Evolutionary conservation across 2,329 filamentous ascomycete genomes (phyloP), one percentile per base, ranked within the genome.

Genomic region (Incumbomyces lentus): DNA sequence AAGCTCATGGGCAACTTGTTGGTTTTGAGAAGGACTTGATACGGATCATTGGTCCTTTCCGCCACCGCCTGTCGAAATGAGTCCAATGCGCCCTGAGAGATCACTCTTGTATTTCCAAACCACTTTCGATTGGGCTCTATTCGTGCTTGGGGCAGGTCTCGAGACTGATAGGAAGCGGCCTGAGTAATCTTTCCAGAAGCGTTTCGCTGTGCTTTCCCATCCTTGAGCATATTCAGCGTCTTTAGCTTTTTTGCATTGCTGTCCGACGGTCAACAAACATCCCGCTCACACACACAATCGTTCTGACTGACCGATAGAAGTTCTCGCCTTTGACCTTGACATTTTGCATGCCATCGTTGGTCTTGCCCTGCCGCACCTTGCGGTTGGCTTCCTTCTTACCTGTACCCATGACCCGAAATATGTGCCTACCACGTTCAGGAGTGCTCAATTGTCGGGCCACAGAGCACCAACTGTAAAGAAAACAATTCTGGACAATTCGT

Each of bases 1-100:
- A 98, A 70, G 56, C 81, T 90, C 87, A 98, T 90, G 34, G 92
- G 92, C 40, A 98, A 75, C 71, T 96, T 96, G 68, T 96, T 96
- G 56, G 85, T 84, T 72, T 95, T 95, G 54, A 98, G 74, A n/a
- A 96, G 78, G 50, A 95, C 92, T 50, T 85, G 83, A 66, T 95
- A 95, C 0, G 92, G 92, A 61, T 98, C 88, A 14, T 82, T 81
- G 44, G 86, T 82, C 66, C 89, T 85, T 66, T 94, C 88, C 35
- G 86, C 86, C 68, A 98, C 90, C 19, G 92, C 92, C 50, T 89
- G 83, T 52, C 92, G 81, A 69, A 98, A 98, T 1, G 85, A 81
- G 37, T 78, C 78, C 52, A 96, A 74, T 2, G 87, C 86, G 63
- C 94, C 86, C 63, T 95, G 90, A 1, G 84, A 87, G 60, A 95